Evolutionary conservation across 495 filamentous ascomycete genomes (phyloP).

Genomic region (Aspergillus sparsus): DNA sequence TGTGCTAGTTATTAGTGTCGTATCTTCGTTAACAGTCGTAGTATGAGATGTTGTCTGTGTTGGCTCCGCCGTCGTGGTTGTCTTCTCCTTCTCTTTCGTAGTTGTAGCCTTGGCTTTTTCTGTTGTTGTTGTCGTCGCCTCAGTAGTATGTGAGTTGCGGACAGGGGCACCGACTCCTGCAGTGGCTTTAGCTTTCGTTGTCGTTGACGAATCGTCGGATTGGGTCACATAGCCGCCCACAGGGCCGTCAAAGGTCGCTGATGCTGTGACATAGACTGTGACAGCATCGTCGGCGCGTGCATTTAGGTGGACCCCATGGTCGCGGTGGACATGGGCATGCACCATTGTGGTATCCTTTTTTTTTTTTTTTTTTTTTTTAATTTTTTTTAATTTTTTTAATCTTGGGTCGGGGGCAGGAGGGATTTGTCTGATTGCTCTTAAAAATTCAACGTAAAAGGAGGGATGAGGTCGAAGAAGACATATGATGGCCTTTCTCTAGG

Average conservation of each 20-base stretch:
- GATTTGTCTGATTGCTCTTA: background rate
- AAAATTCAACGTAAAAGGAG: background rate
- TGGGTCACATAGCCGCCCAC: conserved; percentile 57
- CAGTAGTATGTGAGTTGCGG: conserved; percentile 15
- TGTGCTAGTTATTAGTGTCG: conserved; percentile 12
- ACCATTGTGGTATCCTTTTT: conserved; percentile 18
- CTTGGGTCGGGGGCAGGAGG: too few species aligned
- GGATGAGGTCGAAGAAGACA: background rate
- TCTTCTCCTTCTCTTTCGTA: conserved; percentile 30
- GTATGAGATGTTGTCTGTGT: conserved; percentile 25
- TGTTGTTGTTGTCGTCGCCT: conserved; percentile 13
- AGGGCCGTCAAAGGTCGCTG: conserved; percentile 56
- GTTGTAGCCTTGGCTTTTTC: conserved; percentile 16
- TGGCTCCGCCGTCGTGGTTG: conserved; percentile 19
- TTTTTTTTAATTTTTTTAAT: too few species aligned
- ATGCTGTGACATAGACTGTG: conserved; percentile 57
- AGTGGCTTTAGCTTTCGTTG: conserved; percentile 11
- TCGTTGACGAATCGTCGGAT: conserved; percentile 24
- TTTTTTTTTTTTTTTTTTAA: too few species aligned
- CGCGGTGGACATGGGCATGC: conserved; percentile 30
- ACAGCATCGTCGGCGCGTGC: conserved; percentile 21
- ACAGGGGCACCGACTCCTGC: conserved; percentile 27
- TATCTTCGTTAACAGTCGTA: conserved; percentile 13
- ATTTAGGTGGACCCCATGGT: conserved; percentile 33
- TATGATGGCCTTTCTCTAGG: background rate